These are phyloP conservation scores for Beauveria australis DNA, from an alignment of 2,329 filamentous ascomycete genomes.

Conservation along the genomic window DNA sequence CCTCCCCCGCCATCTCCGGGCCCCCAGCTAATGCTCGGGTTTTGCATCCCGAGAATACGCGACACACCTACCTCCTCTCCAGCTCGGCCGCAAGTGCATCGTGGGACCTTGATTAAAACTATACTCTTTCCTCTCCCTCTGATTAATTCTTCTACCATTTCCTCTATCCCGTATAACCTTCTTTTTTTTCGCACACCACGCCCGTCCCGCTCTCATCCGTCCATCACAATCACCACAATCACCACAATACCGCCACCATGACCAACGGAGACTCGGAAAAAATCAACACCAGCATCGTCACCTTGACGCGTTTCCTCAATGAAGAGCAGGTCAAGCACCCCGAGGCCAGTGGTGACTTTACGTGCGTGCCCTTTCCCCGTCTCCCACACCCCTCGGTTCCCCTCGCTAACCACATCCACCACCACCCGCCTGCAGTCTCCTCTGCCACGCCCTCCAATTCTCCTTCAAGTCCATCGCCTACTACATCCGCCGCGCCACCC, in stretches of 20 bases:
- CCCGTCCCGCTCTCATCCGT: conserved; percentile 10
- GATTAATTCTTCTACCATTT: not conserved
- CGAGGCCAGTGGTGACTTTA: conserved; percentile 97
- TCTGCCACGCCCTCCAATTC: conserved; percentile 97
- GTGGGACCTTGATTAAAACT: conserved; percentile 10
- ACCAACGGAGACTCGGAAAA: conserved; percentile 54
- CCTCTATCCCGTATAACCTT: conserved; percentile 7
- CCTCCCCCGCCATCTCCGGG: conserved; percentile 11
- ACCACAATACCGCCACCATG: conserved; percentile 22
- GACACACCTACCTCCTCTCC: not conserved
- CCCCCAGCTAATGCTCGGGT: conserved; percentile 9
- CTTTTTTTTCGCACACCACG: conserved; percentile 13
- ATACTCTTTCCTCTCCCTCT: conserved; percentile 3
- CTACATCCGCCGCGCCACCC: conserved; percentile 91
- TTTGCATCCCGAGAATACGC: conserved; percentile 12
- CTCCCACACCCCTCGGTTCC: not conserved
- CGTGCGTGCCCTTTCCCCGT: conserved; percentile 47
- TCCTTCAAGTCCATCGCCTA: conserved; percentile 99
- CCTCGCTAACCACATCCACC: not conserved
- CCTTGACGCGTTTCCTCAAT: conserved; percentile 88
- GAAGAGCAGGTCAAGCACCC: conserved; percentile 91
- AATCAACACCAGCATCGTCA: conserved; percentile 94
- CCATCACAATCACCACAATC: conserved; percentile 14
- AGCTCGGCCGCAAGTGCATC: not conserved
- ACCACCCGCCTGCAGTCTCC: conserved; percentile 50